phyloP scores from a whole-genome alignment of 2,329 filamentous ascomycete species.

The Trichophyton benhamiae region DNA sequence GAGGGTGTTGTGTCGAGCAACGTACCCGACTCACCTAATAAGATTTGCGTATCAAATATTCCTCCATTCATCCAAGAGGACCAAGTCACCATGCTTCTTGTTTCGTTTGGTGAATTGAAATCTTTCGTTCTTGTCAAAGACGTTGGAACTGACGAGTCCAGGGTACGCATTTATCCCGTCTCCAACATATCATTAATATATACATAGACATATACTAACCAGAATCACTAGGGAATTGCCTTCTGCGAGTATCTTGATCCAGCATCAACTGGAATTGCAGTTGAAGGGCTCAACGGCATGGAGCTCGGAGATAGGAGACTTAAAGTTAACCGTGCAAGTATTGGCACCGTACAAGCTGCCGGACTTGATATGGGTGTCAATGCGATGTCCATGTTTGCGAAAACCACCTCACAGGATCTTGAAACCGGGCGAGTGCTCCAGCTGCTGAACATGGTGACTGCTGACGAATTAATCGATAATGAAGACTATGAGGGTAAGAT shows the following conservation, averaged over 20 bases:
- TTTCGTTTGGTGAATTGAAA: constrained; percentile 85
- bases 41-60: constrained; percentile 85
- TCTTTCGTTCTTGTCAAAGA: constrained; percentile 87
- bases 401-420: constrained; percentile 65
- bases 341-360: constrained; percentile 83
- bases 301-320: constrained; percentile 77
- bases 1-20: constrained; percentile 64
- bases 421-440: constrained; percentile 78
- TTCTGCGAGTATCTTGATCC: constrained; percentile 91
- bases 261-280: constrained; percentile 61
- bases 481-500: constrained; percentile 84
- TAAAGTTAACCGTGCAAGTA: constrained; percentile 77
- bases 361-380: constrained; percentile 93
- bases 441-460: constrained; percentile 95
- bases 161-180: constrained; percentile 45
- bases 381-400: constrained; percentile 94
- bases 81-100: constrained; percentile 78
- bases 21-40: constrained; percentile 86
- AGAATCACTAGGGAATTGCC: constrained; percentile 60
- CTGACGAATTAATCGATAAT: constrained; percentile 83
- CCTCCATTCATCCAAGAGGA: constrained; percentile 80
- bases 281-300: constrained; percentile 87
- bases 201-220: not conserved
- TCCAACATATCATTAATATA: not conserved
- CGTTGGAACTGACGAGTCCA: constrained; percentile 67